A percentile compares a stretch with the other conserved stretches of the same genome.
These are phyloP conservation scores for Carnegiea gigantea DNA, from an alignment of 179 eudicot genomes.

Conservation along the genomic window DNA sequence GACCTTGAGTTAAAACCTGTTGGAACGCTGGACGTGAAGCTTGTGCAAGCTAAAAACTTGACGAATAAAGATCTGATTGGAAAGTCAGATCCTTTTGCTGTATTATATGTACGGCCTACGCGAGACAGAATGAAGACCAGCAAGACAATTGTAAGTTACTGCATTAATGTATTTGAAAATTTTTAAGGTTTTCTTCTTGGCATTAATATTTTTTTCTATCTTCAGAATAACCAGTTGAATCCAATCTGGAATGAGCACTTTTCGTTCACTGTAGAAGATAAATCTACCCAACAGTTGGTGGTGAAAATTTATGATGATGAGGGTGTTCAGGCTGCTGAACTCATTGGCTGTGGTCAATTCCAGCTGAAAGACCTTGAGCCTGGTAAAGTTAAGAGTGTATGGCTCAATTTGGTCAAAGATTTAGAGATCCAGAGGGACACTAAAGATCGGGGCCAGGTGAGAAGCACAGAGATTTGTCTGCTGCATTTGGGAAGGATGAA, in stretches of 20 bases:
- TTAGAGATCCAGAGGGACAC: constrained; percentile 82
- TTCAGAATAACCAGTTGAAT: constrained; percentile 76
- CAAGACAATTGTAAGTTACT: constrained; percentile 69
- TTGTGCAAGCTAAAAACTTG: constrained; percentile 86
- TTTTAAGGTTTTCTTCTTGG: neutral
- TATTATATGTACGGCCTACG: constrained; percentile 70
- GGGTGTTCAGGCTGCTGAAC: constrained; percentile 78
- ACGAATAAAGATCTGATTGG: constrained; percentile 90
- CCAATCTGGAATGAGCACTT: constrained; percentile 98
- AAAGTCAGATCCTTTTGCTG: constrained; percentile 96
- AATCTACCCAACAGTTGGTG: constrained; percentile 78
- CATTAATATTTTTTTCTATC: constrained; percentile 5
- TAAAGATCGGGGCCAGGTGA: constrained; percentile 90
- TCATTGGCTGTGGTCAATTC: constrained; percentile 81
- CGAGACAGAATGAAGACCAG: constrained; percentile 77
- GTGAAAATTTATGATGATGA: constrained; percentile 89
- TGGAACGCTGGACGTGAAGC: constrained; percentile 88
- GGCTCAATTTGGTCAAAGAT: constrained; percentile 92
- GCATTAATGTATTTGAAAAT: neutral
- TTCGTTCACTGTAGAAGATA: constrained; percentile 82
- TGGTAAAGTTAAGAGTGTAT: constrained; percentile 89
- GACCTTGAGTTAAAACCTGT: constrained; percentile 92
- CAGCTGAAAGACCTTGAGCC: constrained; percentile 75
- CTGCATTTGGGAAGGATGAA: too few species aligned
- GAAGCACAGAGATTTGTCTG: neutral